phyloP scores from a whole-genome alignment of 1,284 basidiomycete genomes.

The Cryptococcus floricola region DNA sequence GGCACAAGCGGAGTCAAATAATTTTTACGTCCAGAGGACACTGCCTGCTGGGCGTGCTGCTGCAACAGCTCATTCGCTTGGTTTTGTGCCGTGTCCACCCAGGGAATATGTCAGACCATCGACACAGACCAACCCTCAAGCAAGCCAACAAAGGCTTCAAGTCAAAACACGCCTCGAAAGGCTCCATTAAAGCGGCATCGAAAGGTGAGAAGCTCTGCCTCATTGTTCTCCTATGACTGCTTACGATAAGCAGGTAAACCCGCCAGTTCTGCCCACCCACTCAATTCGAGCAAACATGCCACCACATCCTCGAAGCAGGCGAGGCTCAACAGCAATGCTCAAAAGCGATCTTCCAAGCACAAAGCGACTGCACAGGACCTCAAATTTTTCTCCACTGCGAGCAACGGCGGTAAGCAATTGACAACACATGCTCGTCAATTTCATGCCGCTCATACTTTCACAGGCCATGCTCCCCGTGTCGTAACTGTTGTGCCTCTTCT shows the following conservation, averaged over 20 bases:
- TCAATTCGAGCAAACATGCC: conserved; percentile 25
- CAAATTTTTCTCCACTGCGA: conserved; percentile 49
- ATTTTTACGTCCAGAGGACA: no score
- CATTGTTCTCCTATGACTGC: background rate
- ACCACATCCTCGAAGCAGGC: conserved; percentile 38
- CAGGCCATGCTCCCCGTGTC: conserved; percentile 49
- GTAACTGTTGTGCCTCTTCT: conserved; percentile 49
- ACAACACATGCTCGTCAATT: background rate
- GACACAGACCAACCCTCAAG: conserved; percentile 77
- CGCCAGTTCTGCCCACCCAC: conserved; percentile 47
- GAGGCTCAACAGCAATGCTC: conserved; percentile 40
- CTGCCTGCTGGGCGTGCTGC: no score
- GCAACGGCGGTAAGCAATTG: conserved; percentile 39
- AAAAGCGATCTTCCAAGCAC: conserved; percentile 60
- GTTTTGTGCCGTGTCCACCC: background rate
- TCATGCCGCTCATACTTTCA: background rate
- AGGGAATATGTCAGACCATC: conserved; percentile 45
- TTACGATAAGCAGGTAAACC: conserved; percentile 57
- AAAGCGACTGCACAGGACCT: conserved; percentile 56
- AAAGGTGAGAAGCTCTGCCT: conserved; percentile 59
- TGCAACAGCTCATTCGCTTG: no score
- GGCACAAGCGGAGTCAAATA: no score
- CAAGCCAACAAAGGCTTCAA: conserved; percentile 89
- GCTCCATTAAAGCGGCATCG: conserved; percentile 67
- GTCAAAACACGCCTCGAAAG: conserved; percentile 81